Conservation (phyloP, 2,329 filamentous ascomycete genomes). For the Amylocarpus encephaloides region DNA sequence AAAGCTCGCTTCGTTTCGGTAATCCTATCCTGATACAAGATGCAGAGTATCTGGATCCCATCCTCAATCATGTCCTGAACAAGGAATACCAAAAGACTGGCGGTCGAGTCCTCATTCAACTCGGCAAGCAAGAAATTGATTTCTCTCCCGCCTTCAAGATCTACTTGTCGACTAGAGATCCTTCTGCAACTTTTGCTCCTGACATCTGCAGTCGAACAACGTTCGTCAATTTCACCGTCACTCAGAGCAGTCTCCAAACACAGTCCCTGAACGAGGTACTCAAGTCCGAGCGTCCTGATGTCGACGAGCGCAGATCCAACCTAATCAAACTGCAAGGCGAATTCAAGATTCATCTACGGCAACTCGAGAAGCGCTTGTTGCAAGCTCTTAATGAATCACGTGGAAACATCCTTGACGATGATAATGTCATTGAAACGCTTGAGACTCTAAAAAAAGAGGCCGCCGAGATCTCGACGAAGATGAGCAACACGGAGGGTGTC, state of each 20-base stretch:
- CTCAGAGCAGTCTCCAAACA: constrained; percentile 95
- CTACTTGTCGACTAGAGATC: constrained; percentile 91
- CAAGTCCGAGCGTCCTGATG: constrained; percentile 94
- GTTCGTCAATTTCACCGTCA: constrained; percentile 99
- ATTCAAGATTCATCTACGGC: constrained; percentile 95
- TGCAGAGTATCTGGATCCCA: constrained; percentile 92
- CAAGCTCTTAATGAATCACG: constrained; percentile 96
- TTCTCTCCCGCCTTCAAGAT: constrained; percentile 96
- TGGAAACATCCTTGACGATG: constrained; percentile 96
- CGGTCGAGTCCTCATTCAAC: constrained; percentile 93
- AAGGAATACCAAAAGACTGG: constrained; percentile 99
- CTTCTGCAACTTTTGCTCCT: constrained; percentile 89
- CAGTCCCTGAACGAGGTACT: constrained; percentile 96
- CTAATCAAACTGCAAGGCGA: constrained; percentile 98
- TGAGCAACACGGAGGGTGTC: constrained; percentile 91
- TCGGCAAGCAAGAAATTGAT: constrained; percentile 98
- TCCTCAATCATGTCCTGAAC: constrained; percentile 97
- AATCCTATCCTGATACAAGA: constrained; percentile 99
- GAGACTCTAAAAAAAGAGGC: constrained; percentile 98
- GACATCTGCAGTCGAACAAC: constrained; percentile 98
- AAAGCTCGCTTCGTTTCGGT: constrained; percentile 93
- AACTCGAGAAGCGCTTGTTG: constrained; percentile 87
- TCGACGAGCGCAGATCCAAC: constrained; percentile 92
- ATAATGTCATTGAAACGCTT: constrained; percentile 95
- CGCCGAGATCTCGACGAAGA: constrained; percentile 92